A percentile compares a stretch with the other conserved stretches of the same genome.
Conservation (phyloP, 306 rosid genomes). For the Phaseolus lunatus region DNA sequence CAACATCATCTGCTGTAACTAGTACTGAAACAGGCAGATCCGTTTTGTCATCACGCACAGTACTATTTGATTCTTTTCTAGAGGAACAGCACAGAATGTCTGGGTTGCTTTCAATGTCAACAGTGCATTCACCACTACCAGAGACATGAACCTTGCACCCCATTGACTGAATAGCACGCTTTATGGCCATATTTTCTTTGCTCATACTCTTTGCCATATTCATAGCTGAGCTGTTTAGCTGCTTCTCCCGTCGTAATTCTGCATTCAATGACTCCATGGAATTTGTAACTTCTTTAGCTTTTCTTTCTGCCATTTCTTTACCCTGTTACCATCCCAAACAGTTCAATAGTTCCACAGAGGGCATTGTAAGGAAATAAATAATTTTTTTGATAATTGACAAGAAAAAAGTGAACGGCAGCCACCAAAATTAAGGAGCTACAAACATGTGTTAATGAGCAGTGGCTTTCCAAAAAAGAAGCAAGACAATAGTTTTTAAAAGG, state of each 20-base stretch:
- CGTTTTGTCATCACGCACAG: conserved; percentile 49
- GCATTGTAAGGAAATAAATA: conserved; percentile 11
- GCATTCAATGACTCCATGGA: conserved; percentile 68
- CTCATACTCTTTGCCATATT: conserved; percentile 59
- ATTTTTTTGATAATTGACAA: conserved; percentile 25
- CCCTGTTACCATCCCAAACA: conserved; percentile 61
- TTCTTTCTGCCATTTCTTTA: conserved; percentile 85
- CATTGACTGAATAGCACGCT: conserved; percentile 86
- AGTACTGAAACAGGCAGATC: conserved; percentile 62
- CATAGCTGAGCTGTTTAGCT: conserved; percentile 65
- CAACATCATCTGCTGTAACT: conserved; percentile 53
- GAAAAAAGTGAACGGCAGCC: background rate
- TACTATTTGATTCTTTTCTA: conserved; percentile 52
- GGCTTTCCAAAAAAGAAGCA: background rate
- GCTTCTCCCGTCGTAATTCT: conserved; percentile 75
- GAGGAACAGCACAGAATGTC: conserved; percentile 46
- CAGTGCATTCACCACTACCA: conserved; percentile 70
- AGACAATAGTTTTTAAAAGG: conserved; percentile 8
- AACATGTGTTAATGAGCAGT: background rate
- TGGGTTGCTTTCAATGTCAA: conserved; percentile 69
- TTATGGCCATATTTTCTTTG: conserved; percentile 80
- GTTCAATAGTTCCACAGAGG: conserved; percentile 30
- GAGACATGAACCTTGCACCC: conserved; percentile 88
- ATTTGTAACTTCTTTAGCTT: conserved; percentile 60
- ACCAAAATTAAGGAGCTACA: background rate